A percentile compares a stretch with the other conserved stretches of the same genome.
These are phyloP conservation scores for Bruguiera gymnorhiza DNA, from an alignment of 345 rosid species.

Conservation along the genomic window DNA sequence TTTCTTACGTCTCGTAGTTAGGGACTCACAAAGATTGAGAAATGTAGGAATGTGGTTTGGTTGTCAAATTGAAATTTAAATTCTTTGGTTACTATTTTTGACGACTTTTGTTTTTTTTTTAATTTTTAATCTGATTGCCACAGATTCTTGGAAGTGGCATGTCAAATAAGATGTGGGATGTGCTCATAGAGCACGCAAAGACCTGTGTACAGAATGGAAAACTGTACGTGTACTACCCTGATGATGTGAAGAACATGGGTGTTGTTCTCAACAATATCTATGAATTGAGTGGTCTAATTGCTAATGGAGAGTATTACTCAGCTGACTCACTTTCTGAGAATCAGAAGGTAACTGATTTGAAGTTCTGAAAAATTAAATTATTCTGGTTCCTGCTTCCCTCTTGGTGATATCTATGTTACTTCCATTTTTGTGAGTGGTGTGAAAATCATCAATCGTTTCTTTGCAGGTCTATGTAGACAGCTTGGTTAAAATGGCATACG, in stretches of 20 bases:
- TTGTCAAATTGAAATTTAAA: slow-evolving; percentile 12
- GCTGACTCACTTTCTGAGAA: slow-evolving; percentile 72
- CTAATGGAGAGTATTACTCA: slow-evolving; percentile 62
- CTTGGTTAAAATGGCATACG: slow-evolving; percentile 30
- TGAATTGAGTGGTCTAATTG: slow-evolving; percentile 73
- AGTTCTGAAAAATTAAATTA: background rate
- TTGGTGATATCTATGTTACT: background rate
- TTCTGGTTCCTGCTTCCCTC: background rate
- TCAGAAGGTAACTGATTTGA: slow-evolving; percentile 61
- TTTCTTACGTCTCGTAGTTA: slow-evolving; percentile 73
- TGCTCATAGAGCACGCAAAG: slow-evolving; percentile 88
- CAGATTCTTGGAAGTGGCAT: slow-evolving; percentile 99
- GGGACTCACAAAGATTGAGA: slow-evolving; percentile 73
- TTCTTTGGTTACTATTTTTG: slow-evolving; percentile 10
- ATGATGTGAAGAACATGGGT: slow-evolving; percentile 52
- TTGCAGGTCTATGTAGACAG: slow-evolving; percentile 24
- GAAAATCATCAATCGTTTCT: background rate
- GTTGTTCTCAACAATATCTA: slow-evolving; percentile 78
- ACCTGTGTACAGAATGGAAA: slow-evolving; percentile 80
- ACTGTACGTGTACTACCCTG: slow-evolving; percentile 77
- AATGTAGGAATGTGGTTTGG: slow-evolving; percentile 49
- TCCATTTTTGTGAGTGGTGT: background rate
- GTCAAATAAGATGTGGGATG: slow-evolving; percentile 99
- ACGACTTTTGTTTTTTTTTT: slow-evolving; percentile 7
- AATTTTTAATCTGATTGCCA: slow-evolving; percentile 15